These are phyloP conservation scores for Podospora sp. DNA, from an alignment of 495 filamentous ascomycete species.

Conservation along the genomic window DNA sequence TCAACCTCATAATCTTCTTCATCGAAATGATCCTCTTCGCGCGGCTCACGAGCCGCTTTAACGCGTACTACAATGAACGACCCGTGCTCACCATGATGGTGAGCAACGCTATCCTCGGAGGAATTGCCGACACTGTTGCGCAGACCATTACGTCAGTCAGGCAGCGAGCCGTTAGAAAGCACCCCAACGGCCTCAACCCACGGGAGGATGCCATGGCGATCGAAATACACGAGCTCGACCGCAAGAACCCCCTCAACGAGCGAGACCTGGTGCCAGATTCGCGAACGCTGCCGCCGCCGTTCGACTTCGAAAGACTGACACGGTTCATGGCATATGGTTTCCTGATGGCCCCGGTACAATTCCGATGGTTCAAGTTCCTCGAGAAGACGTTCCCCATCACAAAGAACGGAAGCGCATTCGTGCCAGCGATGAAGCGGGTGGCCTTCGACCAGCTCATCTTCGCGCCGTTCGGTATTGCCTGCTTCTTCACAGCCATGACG, in stretches of 20 bases:
- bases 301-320: slow-evolving; percentile 92
- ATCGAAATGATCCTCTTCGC: slow-evolving; percentile 85
- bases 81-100: slow-evolving; percentile 98
- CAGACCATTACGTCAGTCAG: slow-evolving; percentile 87
- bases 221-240: slow-evolving; percentile 87
- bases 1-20: slow-evolving; percentile 82
- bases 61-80: slow-evolving; percentile 84
- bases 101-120: slow-evolving; percentile 91
- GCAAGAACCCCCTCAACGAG: slow-evolving; percentile 70
- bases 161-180: slow-evolving; percentile 64
- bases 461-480: slow-evolving; percentile 85
- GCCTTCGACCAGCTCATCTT: slow-evolving; percentile 94
- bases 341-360: slow-evolving; percentile 93
- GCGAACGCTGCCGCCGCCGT: slow-evolving; percentile 68
- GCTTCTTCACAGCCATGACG: slow-evolving; percentile 97
- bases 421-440: slow-evolving; percentile 85
- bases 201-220: slow-evolving; percentile 77
- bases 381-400: slow-evolving; percentile 82
- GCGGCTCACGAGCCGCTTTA: slow-evolving; percentile 83
- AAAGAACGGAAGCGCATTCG: slow-evolving; percentile 63
- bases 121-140: slow-evolving; percentile 84
- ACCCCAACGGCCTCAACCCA: slow-evolving; percentile 40
- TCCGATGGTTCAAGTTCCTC: slow-evolving; percentile 92
- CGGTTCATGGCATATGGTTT: slow-evolving; percentile 97
- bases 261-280: slow-evolving; percentile 70